phyloP scores from a whole-genome alignment of 164 flowering plant species.

The Vitis rotundifolia region DNA sequence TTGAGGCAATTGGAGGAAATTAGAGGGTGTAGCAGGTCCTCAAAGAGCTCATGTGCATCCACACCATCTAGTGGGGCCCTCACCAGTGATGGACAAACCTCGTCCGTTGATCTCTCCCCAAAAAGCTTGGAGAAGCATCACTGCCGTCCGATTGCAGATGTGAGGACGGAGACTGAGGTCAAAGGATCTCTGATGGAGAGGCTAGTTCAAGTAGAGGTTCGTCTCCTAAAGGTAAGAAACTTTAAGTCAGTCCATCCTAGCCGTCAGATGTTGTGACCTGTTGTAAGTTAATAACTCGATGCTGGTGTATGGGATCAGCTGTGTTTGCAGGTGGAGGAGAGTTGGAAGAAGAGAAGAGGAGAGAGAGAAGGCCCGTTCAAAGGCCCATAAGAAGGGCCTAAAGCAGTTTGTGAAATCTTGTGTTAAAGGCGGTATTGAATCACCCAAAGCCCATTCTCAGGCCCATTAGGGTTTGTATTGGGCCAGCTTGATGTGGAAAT shows the following conservation, averaged over 20 bases:
- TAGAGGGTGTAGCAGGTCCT: conserved; percentile 32
- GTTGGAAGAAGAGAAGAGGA: conserved; percentile 27
- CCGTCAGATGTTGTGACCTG: background rate
- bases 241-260: too few species aligned
- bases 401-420: conserved; percentile 48
- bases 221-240: conserved; percentile 52
- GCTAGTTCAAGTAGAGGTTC: conserved; percentile 51
- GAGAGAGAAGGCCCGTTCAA: conserved; percentile 6
- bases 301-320: conserved; percentile 26
- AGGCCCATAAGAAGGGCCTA: conserved; percentile 32
- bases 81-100: conserved; percentile 38
- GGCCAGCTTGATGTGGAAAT: too few species aligned
- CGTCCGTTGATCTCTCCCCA: conserved; percentile 43
- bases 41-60: conserved; percentile 55
- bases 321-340: conserved; percentile 53
- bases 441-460: too few species aligned
- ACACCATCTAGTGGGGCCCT: conserved; percentile 49
- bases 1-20: conserved; percentile 72
- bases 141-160: conserved; percentile 68
- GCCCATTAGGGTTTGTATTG: too few species aligned
- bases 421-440: conserved; percentile 18
- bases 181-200: conserved; percentile 75
- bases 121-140: conserved; percentile 53
- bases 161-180: conserved; percentile 48
- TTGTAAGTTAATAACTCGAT: background rate